Base-by-base conservation (phyloP, 768 basidiomycete genomes). In the Macrocybe gigantea region DNA sequence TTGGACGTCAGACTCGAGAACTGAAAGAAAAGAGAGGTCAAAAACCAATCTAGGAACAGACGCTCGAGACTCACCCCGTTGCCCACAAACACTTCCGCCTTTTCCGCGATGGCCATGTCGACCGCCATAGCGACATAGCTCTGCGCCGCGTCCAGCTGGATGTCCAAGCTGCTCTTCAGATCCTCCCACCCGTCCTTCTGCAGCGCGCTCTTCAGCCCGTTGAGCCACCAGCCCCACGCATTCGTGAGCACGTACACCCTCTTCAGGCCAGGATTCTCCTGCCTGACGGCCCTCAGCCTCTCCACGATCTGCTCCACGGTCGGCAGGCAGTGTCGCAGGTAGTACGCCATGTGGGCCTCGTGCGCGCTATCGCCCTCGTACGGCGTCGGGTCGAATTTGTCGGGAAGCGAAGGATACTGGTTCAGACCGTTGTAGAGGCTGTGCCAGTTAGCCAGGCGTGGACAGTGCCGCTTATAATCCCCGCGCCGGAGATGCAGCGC, bases 91-190 rank as follows among this genome's bases (percentile, higher is more conserved):
- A 80, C 75, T 54, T 82, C 76, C 1, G 79, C 79, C 41, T 66
- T 64, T 56, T 77, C 70, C 1, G 76, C 81, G 22, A 83, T 70
- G 8, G 72, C 76, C 80, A 83, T 82, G 56, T 82, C 80, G 34
- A 81, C 70, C 1, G 77, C 79, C 58, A 73, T 73, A 22, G 64
- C 66, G 3, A 81, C 75, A 10, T 75, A 60, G 10, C 54, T 60
- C 56, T 82, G 78, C 41, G 70, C 72, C 33, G 62, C 50, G 48
- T 73, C 75, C 22, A 82, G 58, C 38, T 51, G 52, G n/a, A 69
- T 41, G 33, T 74, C 73, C 6, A 63, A 49, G 44, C 69, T 75
- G 7, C 68, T 74, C 46, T 61, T 65, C 40, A 80, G 59, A 34
- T 73, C 70, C 7, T 65, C 59, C 79, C 79, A 83, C 2, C 78